phyloP scores from a whole-genome alignment of 768 basidiomycete species.

The Auriscalpium microsporum region DNA sequence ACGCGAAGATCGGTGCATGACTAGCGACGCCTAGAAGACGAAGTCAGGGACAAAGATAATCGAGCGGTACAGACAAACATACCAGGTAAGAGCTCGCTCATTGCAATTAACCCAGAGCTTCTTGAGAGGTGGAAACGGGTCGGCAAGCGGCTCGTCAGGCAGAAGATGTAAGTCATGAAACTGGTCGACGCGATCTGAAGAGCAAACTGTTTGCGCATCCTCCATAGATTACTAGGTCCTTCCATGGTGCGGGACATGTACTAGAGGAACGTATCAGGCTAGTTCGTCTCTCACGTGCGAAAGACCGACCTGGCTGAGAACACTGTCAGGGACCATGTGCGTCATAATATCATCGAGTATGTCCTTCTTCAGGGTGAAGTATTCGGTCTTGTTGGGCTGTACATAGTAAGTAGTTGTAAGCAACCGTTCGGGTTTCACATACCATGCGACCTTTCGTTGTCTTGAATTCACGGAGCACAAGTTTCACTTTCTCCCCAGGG shows the following conservation, averaged over 20 bases:
- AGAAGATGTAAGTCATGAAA: slow-evolving; percentile 88
- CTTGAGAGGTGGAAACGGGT: slow-evolving; percentile 82
- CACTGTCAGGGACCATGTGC: slow-evolving; percentile 86
- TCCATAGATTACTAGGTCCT: slow-evolving; percentile 81
- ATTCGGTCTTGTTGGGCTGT: slow-evolving; percentile 57
- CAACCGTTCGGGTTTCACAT: slow-evolving; percentile 2
- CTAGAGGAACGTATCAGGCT: slow-evolving; percentile 30
- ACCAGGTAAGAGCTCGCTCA: slow-evolving; percentile 91
- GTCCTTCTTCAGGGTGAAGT: slow-evolving; percentile 68
- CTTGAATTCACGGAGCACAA: slow-evolving; percentile 53
- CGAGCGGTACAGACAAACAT: slow-evolving; percentile 7
- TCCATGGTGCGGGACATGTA: slow-evolving; percentile 88
- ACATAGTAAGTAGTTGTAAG: background rate
- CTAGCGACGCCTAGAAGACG: slow-evolving; percentile 21
- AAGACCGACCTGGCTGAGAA: slow-evolving; percentile 64
- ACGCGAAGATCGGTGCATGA: slow-evolving; percentile 56
- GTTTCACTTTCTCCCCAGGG: slow-evolving; percentile 77
- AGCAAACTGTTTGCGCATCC: slow-evolving; percentile 96
- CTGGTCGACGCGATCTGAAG: slow-evolving; percentile 79
- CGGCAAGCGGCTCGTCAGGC: slow-evolving; percentile 75
- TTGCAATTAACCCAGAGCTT: slow-evolving; percentile 82
- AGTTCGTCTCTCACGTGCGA: too few species aligned
- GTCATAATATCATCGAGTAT: slow-evolving; percentile 78
- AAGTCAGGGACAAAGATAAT: background rate
- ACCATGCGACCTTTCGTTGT: slow-evolving; percentile 35